Base-by-base conservation (phyloP, 257 asterid genomes). In the Anisodus tanguticus region DNA sequence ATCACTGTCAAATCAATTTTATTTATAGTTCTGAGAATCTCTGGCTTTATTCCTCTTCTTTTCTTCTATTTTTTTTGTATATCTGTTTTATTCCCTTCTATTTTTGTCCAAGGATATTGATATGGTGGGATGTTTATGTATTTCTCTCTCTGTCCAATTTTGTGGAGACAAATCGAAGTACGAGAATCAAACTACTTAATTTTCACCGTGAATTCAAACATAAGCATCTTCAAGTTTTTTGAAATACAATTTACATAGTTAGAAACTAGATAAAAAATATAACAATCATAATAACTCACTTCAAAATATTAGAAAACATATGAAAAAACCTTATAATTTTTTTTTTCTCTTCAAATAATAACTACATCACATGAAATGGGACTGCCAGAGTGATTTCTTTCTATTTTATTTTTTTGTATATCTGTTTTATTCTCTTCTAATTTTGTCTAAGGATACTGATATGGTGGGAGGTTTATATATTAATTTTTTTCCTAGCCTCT, bases 11-110 rank as follows among this genome's bases (percentile, higher is more conserved):
- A 31, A 47, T 47, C 2, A 51, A 51, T 49, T 76, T 26, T 74
- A 19, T 5, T 26, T 72, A 47, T 76, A 51, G 62, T 19, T 22
- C 11, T 51, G 47, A 53, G 82, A 77, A 77, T 53, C 60, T 13
- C 12, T 77, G 82, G 22, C 64, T 77, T 77, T 77, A 51, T 51
- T 77, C 64, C 64, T 11, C 35, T 31, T 31, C 35, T 31, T 31
- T 31, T 31, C 35, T 31, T 31, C 35, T 31, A 31, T 31, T 54
- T 3, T n/a, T 26, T 4, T 22, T 53, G 19, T 6, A 6, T 11
- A 76, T 76, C 81, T 51, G 43, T 26, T 51, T 76, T 76, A 76
- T 76, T 76, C 81, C 19, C 8, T 76, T 17, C 62, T 76, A 22
- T 13, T 51, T 76, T 76, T 7, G 62, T 76, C 11, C 12, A 49